A percentile compares a stretch with the other conserved stretches of the same genome.
phyloP scores from a whole-genome alignment of 1,139 yeast genomes.

The Blastobotrys persicus region DNA sequence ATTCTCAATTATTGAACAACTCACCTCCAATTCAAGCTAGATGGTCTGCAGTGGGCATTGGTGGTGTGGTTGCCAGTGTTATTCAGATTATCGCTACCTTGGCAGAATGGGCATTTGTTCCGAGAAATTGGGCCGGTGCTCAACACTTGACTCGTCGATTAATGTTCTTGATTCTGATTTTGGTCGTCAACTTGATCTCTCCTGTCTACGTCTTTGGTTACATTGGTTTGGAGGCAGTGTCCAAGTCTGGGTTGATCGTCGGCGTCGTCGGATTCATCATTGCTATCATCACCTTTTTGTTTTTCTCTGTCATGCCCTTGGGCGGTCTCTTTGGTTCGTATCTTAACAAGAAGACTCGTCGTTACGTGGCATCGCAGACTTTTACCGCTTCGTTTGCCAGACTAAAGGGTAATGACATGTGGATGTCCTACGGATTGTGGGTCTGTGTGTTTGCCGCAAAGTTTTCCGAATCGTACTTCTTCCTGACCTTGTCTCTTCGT shows the following conservation, averaged over 20 bases:
- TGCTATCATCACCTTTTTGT: constrained; percentile 76
- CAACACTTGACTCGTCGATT: constrained; percentile 91
- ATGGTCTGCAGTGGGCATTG: constrained; percentile 92
- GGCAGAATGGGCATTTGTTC: constrained; percentile 94
- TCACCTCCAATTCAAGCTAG: constrained; percentile 82
- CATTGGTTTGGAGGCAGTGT: constrained; percentile 60
- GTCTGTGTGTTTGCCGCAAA: constrained; percentile 65
- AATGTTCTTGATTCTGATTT: constrained; percentile 64
- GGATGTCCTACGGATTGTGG: constrained; percentile 67
- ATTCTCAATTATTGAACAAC: constrained; percentile 77
- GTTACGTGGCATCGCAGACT: constrained; percentile 89
- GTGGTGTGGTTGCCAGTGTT: constrained; percentile 80
- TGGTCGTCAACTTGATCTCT: constrained; percentile 77
- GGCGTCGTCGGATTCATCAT: constrained; percentile 88
- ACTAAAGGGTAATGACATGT: constrained; percentile 64
- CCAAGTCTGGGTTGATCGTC: constrained; percentile 76
- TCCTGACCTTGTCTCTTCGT: constrained; percentile 69
- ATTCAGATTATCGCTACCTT: constrained; percentile 86
- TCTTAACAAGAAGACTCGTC: constrained; percentile 81
- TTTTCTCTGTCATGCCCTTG: constrained; percentile 92
- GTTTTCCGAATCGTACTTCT: constrained; percentile 76
- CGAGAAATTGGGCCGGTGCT: constrained; percentile 99
- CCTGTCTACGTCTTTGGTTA: constrained; percentile 79
- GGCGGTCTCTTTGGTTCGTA: constrained; percentile 96
- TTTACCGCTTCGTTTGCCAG: constrained; percentile 89